phyloP scores from a whole-genome alignment of 2,329 filamentous ascomycete species.

The Cercospora sp. region DNA sequence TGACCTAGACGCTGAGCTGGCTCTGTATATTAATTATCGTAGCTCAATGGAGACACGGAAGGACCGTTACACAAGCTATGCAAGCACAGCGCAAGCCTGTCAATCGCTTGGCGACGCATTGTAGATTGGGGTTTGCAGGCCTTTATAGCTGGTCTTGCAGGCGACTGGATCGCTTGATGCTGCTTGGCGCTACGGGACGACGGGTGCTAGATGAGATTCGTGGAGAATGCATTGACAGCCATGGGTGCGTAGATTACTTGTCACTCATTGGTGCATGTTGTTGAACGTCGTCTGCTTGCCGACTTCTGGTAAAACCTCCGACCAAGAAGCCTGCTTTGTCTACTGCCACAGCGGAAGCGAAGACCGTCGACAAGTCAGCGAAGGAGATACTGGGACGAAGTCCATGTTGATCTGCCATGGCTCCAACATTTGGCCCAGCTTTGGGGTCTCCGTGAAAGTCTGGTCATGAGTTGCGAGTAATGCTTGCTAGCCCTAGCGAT shows the following conservation, averaged over 20 bases:
- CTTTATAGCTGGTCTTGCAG: neutral
- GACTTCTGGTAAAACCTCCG: neutral
- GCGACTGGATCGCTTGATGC: neutral
- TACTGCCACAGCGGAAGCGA: neutral
- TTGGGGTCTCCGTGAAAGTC: neutral
- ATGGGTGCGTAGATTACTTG: constrained; percentile 1
- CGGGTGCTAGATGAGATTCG: neutral
- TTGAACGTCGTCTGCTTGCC: neutral
- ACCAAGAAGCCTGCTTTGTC: neutral
- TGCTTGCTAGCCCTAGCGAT: neutral
- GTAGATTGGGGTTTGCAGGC: neutral
- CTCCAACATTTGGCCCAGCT: neutral
- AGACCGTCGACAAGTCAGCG: neutral
- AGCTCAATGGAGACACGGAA: neutral
- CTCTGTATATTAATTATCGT: neutral
- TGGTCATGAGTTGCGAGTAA: neutral
- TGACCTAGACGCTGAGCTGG: neutral
- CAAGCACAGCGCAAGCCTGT: neutral
- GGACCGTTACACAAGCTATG: neutral
- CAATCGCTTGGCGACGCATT: neutral
- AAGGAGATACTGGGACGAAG: neutral
- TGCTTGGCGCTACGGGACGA: neutral
- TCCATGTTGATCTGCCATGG: neutral
- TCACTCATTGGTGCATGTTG: neutral
- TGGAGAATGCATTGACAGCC: neutral